Evolutionary conservation across 1,139 yeast genomes (phyloP).

Genomic region (Spencermartinsiella ligniputridi): DNA sequence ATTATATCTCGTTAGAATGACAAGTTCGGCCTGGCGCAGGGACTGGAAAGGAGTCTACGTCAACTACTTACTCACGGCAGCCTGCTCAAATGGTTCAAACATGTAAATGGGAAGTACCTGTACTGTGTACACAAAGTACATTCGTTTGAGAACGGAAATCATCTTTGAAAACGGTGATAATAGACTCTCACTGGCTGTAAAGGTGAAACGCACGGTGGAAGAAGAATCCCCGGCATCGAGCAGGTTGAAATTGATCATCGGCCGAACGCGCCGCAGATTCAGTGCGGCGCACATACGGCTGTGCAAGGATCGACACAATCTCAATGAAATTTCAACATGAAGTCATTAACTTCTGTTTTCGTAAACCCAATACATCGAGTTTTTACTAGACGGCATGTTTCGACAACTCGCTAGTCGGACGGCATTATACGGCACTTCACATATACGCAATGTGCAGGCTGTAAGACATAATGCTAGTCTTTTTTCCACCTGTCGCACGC

Average conservation of each 20-base stretch:
- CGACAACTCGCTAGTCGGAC: background rate
- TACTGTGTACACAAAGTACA: slow-evolving; percentile 19
- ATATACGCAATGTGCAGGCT: background rate
- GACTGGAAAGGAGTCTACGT: background rate
- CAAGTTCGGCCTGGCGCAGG: slow-evolving; percentile 1
- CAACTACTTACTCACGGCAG: slow-evolving; percentile 21
- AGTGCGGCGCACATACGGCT: too few species aligned
- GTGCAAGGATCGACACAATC: too few species aligned
- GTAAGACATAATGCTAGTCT: background rate
- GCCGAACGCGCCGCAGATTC: too few species aligned
- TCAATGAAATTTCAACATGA: too few species aligned
- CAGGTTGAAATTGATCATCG: too few species aligned
- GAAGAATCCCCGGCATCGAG: too few species aligned
- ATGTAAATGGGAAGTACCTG: slow-evolving; percentile 26
- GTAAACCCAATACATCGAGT: too few species aligned
- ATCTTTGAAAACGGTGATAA: too few species aligned
- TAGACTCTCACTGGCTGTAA: too few species aligned
- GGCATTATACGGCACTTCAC: background rate
- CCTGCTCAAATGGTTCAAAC: slow-evolving; percentile 23
- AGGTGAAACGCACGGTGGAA: too few species aligned
- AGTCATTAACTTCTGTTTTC: too few species aligned
- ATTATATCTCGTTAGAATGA: slow-evolving; percentile 6
- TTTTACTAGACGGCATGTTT: background rate
- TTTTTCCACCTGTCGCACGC: background rate
- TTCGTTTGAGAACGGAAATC: slow-evolving; percentile 1